Conservation (phyloP, 2,329 filamentous ascomycete species). For the Tympanopsis confertula region DNA sequence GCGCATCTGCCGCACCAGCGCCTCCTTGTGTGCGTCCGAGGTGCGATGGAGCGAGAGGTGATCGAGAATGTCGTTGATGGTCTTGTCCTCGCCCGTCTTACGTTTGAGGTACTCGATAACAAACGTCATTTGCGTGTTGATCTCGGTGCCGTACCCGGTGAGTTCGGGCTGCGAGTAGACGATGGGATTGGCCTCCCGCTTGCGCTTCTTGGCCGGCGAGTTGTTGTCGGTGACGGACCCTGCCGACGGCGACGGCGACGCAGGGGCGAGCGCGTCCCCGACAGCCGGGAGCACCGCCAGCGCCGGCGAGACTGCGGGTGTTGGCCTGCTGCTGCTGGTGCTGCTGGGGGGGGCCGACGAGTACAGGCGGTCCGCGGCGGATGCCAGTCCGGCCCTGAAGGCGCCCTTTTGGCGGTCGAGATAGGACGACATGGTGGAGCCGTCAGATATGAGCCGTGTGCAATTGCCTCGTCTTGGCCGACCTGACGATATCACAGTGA, state of each 20-base stretch:
- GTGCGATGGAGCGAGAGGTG: conserved; percentile 64
- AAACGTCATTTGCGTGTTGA: conserved; percentile 80
- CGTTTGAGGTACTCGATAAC: conserved; percentile 73
- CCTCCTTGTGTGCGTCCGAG: conserved; percentile 47
- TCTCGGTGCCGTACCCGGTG: conserved; percentile 65
- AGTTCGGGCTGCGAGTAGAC: conserved; percentile 69
- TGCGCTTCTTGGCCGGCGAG: conserved; percentile 52
- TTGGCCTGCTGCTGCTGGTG: too few species aligned
- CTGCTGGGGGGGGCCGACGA: too few species aligned
- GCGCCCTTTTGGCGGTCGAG: too few species aligned
- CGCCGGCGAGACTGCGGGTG: too few species aligned
- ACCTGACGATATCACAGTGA: too few species aligned
- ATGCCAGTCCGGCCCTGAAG: too few species aligned
- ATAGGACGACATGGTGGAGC: too few species aligned
- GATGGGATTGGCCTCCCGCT: conserved; percentile 39
- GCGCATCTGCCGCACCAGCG: conserved; percentile 58
- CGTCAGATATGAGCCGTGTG: too few species aligned
- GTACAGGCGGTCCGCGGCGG: too few species aligned
- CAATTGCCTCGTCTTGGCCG: too few species aligned
- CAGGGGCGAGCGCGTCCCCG: conserved; percentile 46
- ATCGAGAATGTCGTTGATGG: conserved; percentile 65
- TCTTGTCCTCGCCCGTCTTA: conserved; percentile 56
- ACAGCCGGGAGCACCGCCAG: too few species aligned
- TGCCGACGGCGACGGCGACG: conserved; percentile 51
- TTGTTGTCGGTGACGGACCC: conserved; percentile 41